Percentiles rank a stretch among this genome's conserved stretches.
phyloP scores from a whole-genome alignment of 1,139 yeast species.

The Lodderomyces parapsilosis region DNA sequence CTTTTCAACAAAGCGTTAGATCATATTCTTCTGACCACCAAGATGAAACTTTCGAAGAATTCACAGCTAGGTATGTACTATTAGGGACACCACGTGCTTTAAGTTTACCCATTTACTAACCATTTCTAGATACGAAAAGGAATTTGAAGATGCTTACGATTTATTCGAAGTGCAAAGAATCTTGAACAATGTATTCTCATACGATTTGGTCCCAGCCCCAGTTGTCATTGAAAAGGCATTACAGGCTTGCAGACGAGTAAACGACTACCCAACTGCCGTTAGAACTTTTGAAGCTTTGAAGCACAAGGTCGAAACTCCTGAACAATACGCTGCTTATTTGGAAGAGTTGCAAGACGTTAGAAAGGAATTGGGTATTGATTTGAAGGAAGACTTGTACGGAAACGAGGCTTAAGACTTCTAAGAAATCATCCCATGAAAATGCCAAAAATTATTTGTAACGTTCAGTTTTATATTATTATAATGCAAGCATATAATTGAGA shows the following conservation, averaged over 20 bases:
- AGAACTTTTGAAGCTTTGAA: constrained; percentile 95
- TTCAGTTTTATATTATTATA: not conserved
- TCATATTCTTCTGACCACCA: constrained; percentile 55
- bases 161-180: constrained; percentile 89
- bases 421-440: not conserved
- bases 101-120: not conserved
- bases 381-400: constrained; percentile 82
- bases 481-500: constrained; percentile 1
- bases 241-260: constrained; percentile 98
- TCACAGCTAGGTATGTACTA: constrained; percentile 65
- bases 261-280: constrained; percentile 97
- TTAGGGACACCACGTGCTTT: not conserved
- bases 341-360: constrained; percentile 92
- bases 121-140: constrained; percentile 74
- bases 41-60: constrained; percentile 93
- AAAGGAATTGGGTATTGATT: constrained; percentile 89
- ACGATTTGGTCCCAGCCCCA: constrained; percentile 98
- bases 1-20: constrained; percentile 8
- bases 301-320: constrained; percentile 91
- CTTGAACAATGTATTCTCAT: constrained; percentile 94
- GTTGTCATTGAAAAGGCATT: constrained; percentile 93
- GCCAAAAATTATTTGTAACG: not conserved
- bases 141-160: constrained; percentile 97
- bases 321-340: constrained; percentile 92
- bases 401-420: constrained; percentile 2